A percentile compares a stretch with the other conserved stretches of the same genome.
Evolutionary conservation across 1,284 basidiomycete genomes (phyloP).

Genomic region (Malassezia arunalokei): DNA sequence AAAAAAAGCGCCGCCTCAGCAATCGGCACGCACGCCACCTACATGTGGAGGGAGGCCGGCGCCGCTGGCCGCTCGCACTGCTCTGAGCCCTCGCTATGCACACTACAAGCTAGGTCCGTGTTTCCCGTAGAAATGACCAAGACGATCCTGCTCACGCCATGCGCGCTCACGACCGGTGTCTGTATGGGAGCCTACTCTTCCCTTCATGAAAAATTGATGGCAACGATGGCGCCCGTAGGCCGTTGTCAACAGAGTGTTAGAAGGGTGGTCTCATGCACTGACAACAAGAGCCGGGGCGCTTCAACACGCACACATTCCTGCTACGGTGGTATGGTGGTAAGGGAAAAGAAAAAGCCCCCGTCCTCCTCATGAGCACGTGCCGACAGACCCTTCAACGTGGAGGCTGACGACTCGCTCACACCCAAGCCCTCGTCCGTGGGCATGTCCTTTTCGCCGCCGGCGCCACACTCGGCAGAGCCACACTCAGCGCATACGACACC

Average conservation of each 20-base stretch:
- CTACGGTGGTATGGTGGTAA: neutral
- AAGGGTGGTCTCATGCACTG: neutral
- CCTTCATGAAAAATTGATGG: constrained; percentile 17
- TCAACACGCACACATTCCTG: neutral
- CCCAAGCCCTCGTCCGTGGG: neutral
- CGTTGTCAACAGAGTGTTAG: constrained; percentile 18
- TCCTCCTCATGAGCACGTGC: too few relatives aligned
- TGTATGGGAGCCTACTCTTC: constrained; percentile 13
- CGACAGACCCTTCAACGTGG: too few relatives aligned
- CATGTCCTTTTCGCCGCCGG: neutral
- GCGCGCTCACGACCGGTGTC: constrained; percentile 12
- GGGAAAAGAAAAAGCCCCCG: too few relatives aligned
- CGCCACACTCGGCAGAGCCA: neutral
- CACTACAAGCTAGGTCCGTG: neutral
- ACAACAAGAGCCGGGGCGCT: too few relatives aligned
- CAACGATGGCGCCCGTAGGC: constrained; percentile 10
- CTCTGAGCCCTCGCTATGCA: neutral
- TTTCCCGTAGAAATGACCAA: constrained; percentile 15
- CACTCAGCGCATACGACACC: neutral
- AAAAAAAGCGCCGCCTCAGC: too few relatives aligned
- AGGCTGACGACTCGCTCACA: too few relatives aligned
- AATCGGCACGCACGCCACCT: too few relatives aligned
- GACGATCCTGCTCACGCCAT: neutral
- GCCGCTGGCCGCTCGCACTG: too few relatives aligned
- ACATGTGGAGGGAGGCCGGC: too few relatives aligned